Conservation (phyloP, 805 yeast genomes). For the Myxozyma kluyveri region DNA sequence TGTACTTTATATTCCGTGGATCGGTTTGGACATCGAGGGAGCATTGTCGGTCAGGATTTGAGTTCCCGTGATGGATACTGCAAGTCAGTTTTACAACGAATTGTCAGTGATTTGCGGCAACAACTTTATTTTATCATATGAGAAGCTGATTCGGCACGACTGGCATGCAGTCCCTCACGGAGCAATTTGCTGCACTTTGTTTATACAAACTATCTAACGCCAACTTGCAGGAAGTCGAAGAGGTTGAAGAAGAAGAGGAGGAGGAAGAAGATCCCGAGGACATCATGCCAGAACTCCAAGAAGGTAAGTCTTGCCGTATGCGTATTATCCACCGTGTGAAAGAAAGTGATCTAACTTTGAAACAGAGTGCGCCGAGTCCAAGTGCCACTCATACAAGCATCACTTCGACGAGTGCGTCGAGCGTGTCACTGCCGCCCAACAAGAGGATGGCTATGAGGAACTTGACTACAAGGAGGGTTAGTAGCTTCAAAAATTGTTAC, state of each 20-base stretch:
- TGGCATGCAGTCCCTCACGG: too few species aligned
- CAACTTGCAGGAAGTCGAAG: conserved; percentile 47
- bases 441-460: conserved; percentile 79
- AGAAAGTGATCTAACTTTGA: conserved; percentile 9
- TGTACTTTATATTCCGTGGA: too few species aligned
- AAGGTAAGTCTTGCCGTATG: conserved; percentile 36
- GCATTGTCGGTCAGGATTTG: too few species aligned
- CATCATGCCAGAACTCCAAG: conserved; percentile 61
- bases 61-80: too few species aligned
- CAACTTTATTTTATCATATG: too few species aligned
- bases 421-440: conserved; percentile 84
- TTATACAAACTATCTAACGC: not conserved
- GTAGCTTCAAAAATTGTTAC: conserved; percentile 5
- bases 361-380: conserved; percentile 62
- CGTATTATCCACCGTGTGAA: conserved; percentile 29
- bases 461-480: conserved; percentile 70
- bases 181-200: too few species aligned
- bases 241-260: conserved; percentile 57
- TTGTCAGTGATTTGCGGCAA: too few species aligned
- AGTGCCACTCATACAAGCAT: conserved; percentile 72
- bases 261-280: conserved; percentile 71
- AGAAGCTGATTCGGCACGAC: too few species aligned
- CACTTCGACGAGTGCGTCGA: conserved; percentile 93
- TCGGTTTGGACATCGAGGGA: too few species aligned
- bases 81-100: too few species aligned